Evolutionary conservation across 805 yeast genomes (phyloP), one percentile per base, ranked within the genome.

Genomic region (Candida dajiaensis): DNA sequence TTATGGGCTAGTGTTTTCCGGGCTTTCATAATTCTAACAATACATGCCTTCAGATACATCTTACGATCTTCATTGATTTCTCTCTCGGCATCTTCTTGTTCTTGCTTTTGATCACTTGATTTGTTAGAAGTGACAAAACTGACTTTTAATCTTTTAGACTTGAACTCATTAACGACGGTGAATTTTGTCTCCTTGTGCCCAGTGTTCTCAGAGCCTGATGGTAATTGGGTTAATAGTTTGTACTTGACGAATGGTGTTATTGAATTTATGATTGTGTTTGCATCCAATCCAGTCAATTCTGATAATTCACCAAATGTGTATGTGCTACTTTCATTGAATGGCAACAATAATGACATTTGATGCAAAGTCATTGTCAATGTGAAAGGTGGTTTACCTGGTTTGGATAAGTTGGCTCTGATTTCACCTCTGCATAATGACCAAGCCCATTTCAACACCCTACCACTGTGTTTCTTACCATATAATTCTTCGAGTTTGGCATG

Each of bases 351-450:
- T 50, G 95, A 82, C 76, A 90, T 81, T 66, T 94, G 99, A 54
- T 81, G 85, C 47, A 88, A 74, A 6, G 96, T 85, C 38, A 89
- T 89, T 3, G 85, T 84, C 60, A 95, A 84, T 20, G 75, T 71
- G 59, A 84, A 87, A 41, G 96, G 89, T 5, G 90, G 85, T 61
- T 81, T 83, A 7, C 90, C 90, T 33, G 85, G 82, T 55, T 83
- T 83, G 6, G 92, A 78, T 51, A 89, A 75, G 61, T 88, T 85
- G 11, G 95, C 96, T 65, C 83, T 86, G 47, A 94, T 68, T 64
- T 94, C 99, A 50, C 95, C 94, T 64, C 92, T 85, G 41, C 95
- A 88, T 62, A 88, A 80, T 57, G 89, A 85, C 97, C 97, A 94
- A 49, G 92, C 76, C 99, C 99, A 94, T 61, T 87, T 85, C 57